phyloP scores from a whole-genome alignment of 1,139 yeast species.

The Blastobotrys serpentis region DNA sequence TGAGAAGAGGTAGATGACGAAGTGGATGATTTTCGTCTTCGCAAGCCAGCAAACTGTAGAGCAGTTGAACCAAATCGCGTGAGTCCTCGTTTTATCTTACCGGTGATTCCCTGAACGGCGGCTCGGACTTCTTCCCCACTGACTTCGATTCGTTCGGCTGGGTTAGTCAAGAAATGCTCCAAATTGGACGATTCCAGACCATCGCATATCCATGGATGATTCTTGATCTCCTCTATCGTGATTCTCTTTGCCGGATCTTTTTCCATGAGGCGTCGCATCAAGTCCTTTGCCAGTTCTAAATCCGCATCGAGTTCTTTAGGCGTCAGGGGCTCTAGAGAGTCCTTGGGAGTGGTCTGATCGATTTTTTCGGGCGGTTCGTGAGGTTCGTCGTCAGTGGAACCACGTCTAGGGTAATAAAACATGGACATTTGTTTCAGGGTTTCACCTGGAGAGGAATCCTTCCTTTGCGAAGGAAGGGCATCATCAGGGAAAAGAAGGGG shows the following conservation, averaged over 20 bases:
- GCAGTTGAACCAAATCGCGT: slow-evolving; percentile 48
- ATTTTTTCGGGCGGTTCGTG: no score
- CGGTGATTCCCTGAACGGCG: slow-evolving; percentile 80
- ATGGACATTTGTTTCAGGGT: slow-evolving; percentile 6
- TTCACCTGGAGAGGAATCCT: slow-evolving; percentile 11
- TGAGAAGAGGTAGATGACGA: slow-evolving; percentile 21
- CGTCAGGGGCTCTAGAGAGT: slow-evolving; percentile 12
- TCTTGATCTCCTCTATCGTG: slow-evolving; percentile 69
- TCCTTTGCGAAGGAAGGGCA: slow-evolving; percentile 11
- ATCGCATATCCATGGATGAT: slow-evolving; percentile 72
- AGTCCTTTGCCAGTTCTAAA: slow-evolving; percentile 54
- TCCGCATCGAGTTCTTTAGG: slow-evolving; percentile 30
- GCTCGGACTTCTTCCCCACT: slow-evolving; percentile 66
- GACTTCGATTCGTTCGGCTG: slow-evolving; percentile 51
- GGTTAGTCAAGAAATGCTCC: slow-evolving; percentile 36
- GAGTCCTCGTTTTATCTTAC: slow-evolving; percentile 59
- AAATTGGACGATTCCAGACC: slow-evolving; percentile 53
- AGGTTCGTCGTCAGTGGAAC: not conserved
- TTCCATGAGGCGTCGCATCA: slow-evolving; percentile 60
- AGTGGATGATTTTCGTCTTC: slow-evolving; percentile 29
- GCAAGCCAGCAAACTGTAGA: slow-evolving; percentile 43
- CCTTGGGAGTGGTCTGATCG: not conserved
- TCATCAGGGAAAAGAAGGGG: slow-evolving; percentile 60
- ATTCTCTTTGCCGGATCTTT: slow-evolving; percentile 72
- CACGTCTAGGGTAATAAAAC: slow-evolving; percentile 4